These are phyloP conservation scores for Endocalyx cinctus DNA, from an alignment of 2,329 filamentous ascomycete species.

Conservation along the genomic window DNA sequence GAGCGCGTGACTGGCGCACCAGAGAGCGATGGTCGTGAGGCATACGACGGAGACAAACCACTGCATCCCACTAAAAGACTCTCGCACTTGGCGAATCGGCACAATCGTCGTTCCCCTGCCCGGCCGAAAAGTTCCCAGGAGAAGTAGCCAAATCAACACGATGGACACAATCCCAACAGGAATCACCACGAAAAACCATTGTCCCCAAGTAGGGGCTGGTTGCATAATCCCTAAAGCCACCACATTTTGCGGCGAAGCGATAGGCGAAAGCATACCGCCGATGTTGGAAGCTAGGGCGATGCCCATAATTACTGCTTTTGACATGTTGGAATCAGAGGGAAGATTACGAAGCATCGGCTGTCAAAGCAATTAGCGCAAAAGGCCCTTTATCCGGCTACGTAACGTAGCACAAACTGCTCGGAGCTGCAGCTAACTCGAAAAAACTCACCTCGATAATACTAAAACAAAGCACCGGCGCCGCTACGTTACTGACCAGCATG, in stretches of 20 bases:
- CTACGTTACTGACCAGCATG: slow-evolving; percentile 99
- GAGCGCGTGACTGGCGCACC: slow-evolving; percentile 89
- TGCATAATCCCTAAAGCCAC: slow-evolving; percentile 95
- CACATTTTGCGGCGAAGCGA: slow-evolving; percentile 95
- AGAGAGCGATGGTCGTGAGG: slow-evolving; percentile 77
- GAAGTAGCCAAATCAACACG: slow-evolving; percentile 79
- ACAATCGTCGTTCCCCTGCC: slow-evolving; percentile 83
- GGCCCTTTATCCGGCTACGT: background rate
- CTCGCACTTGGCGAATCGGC: slow-evolving; percentile 83
- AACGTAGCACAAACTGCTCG: too few relatives aligned
- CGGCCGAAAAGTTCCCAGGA: slow-evolving; percentile 81
- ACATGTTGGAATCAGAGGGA: slow-evolving; percentile 84
- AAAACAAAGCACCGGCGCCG: slow-evolving; percentile 93
- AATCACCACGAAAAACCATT: slow-evolving; percentile 95
- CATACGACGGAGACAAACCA: slow-evolving; percentile 90
- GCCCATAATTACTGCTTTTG: slow-evolving; percentile 89
- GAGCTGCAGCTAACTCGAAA: too few relatives aligned
- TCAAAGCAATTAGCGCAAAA: slow-evolving; percentile 3
- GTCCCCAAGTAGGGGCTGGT: slow-evolving; percentile 84
- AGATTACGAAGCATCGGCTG: slow-evolving; percentile 92
- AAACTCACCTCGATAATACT: slow-evolving; percentile 82
- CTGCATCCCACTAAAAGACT: slow-evolving; percentile 81
- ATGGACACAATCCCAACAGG: slow-evolving; percentile 90
- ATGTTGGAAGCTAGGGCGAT: slow-evolving; percentile 95
- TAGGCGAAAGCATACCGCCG: slow-evolving; percentile 92